Percentiles rank a stretch among this genome's conserved stretches.
Conservation (phyloP, 805 yeast genomes). For the Wickerhamiella cacticola region DNA sequence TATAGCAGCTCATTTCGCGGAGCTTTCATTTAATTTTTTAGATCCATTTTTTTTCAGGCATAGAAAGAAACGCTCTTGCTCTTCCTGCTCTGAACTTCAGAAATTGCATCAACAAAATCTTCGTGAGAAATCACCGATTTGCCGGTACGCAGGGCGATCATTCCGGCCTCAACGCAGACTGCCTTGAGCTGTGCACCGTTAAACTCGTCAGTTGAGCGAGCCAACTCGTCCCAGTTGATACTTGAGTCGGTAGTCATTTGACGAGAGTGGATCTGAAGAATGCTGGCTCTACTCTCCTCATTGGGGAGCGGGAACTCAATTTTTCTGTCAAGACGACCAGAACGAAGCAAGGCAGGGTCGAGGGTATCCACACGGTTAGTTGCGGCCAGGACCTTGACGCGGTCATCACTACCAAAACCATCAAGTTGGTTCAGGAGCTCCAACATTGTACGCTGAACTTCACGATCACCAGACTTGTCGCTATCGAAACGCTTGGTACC, state of each 20-base stretch:
- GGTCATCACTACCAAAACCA: conserved; percentile 94
- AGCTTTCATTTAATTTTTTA: no score
- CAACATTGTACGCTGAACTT: conserved; percentile 98
- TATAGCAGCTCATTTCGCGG: background rate
- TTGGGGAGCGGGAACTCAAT: conserved; percentile 96
- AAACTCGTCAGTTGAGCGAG: conserved; percentile 95
- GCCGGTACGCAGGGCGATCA: conserved; percentile 96
- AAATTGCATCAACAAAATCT: conserved; percentile 94
- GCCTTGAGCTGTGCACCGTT: conserved; percentile 99
- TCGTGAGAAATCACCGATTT: conserved; percentile 87
- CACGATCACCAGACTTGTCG: conserved; percentile 94
- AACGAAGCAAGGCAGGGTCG: conserved; percentile 96
- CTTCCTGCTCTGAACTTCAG: conserved; percentile 97
- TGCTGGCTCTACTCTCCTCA: conserved; percentile 95
- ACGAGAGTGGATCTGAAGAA: conserved; percentile 91
- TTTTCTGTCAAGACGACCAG: conserved; percentile 95
- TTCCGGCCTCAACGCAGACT: conserved; percentile 98
- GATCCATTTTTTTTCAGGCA: no score
- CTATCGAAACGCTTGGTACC: conserved; percentile 98
- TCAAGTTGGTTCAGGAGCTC: conserved; percentile 93
- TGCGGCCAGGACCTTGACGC: conserved; percentile 95
- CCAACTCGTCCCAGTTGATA: conserved; percentile 96
- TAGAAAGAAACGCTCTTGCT: conserved; percentile 90
- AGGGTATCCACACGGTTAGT: conserved; percentile 95
- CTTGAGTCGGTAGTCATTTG: conserved; percentile 81